Evolutionary conservation across 2,329 filamentous ascomycete species (phyloP).

Genomic region (Colletotrichum sojae): DNA sequence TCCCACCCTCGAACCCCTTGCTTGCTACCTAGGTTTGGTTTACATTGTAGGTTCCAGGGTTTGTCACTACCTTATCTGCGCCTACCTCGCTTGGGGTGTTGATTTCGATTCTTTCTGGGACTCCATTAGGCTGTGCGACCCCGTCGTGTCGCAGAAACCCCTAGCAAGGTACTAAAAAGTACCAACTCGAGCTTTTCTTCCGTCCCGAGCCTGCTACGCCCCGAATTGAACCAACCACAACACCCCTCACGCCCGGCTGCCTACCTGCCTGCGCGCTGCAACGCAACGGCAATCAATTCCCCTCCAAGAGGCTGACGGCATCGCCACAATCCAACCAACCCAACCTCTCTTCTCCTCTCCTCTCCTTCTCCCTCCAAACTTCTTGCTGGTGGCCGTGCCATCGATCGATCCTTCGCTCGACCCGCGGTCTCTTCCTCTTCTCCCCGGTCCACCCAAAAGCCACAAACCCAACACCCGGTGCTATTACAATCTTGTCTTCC

Average conservation of each 20-base stretch:
- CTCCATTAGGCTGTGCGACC: no score
- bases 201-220: conserved; percentile 13
- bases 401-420: conserved; percentile 20
- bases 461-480: conserved; percentile 12
- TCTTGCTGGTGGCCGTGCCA: conserved; percentile 28
- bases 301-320: conserved; percentile 17
- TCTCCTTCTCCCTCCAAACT: conserved; percentile 10
- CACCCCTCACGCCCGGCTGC: not conserved
- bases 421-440: conserved; percentile 16
- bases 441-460: not conserved
- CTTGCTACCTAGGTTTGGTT: no score
- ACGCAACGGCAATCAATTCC: conserved; percentile 26
- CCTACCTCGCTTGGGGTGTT: no score
- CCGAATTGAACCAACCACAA: conserved; percentile 10
- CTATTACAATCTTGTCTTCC: not conserved
- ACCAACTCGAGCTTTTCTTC: conserved; percentile 21
- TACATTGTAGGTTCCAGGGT: no score
- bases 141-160: no score
- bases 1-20: no score
- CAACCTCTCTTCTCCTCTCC: not conserved
- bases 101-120: no score
- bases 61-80: no score
- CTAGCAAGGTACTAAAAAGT: no score
- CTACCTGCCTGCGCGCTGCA: conserved; percentile 22
- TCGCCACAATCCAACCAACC: conserved; percentile 19